Evolutionary conservation across 192 early-diverging fungal genomes (phyloP), one percentile per base, ranked within the genome.

Genomic region (Coemansia sp.): DNA sequence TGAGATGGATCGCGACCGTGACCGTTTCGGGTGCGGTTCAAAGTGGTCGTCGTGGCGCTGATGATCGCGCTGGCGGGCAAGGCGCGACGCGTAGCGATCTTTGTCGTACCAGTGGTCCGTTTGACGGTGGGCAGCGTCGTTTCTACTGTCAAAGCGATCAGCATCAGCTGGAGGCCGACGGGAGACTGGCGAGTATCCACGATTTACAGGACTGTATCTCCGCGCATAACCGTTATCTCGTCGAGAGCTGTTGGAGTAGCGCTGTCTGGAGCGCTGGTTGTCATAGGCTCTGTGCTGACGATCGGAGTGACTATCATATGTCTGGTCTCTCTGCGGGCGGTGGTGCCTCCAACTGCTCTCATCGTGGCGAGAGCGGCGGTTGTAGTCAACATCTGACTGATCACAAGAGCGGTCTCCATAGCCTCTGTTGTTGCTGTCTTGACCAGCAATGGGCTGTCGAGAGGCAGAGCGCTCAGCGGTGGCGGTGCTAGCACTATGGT

Each of bases 1-100:
- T 19, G 67, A 61, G 16, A 44, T 43, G 17, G 73, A 69, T 23
- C 67, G 62, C 35, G 73, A 62, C 21, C 73, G 67, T 10, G 67
- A 69, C 35, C 73, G 67, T 43, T 75, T 75, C 16, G 33, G 43
- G 30, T 43, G 46, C 8, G 67, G 4, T 4, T 47, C 59, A 9
- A 28, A 39, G 62, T 63, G 14, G 49, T 19, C 59, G 19, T 61
- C 21, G 37, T 40, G 33, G 37, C 59, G 59, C 19, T 21, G 59
- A 61, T n/a, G 10, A 23, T 33, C 58, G 38, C 37, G 37, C 3
- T 40, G 59, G 19, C 38, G 59, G 37, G 17, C 19, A 40, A 40
- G 59, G 11, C 38, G 59, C n/a, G 37, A n/a, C 4, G 59, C 17
- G 21, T 61, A 61, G 59, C 37, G 59, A 32, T 61, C 59, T 11